phyloP scores from a whole-genome alignment of 148 eudicot genomes.

The Rhododendron griersonianum region DNA sequence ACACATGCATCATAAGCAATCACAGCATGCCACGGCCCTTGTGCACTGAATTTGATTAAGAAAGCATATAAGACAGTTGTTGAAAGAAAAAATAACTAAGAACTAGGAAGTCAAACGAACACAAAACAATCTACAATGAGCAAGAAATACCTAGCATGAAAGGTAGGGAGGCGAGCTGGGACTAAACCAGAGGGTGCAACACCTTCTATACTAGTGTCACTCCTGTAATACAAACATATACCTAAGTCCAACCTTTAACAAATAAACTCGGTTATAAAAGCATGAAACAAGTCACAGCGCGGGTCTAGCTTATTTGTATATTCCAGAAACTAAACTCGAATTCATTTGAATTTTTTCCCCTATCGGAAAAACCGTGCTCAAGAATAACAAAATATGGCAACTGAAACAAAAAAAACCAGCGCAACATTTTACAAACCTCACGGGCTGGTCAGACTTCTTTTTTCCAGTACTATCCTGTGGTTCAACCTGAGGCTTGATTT shows the following conservation, averaged over 20 bases:
- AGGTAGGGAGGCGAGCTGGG: conserved; percentile 79
- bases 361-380: background rate
- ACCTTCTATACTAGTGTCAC: conserved; percentile 43
- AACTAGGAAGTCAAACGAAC: background rate
- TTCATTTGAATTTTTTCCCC: background rate
- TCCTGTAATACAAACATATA: conserved; percentile 36
- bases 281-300: background rate
- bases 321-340: background rate
- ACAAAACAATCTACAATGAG: background rate
- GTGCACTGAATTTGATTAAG: conserved; percentile 53
- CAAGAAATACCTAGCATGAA: conserved; percentile 78
- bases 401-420: background rate
- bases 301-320: background rate
- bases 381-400: background rate
- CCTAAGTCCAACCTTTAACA: background rate
- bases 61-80: background rate
- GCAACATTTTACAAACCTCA: conserved; percentile 40
- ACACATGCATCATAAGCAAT: conserved; percentile 95
- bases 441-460: conserved; percentile 22
- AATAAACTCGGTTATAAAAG: background rate
- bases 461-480: conserved; percentile 21
- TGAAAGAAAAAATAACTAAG: background rate
- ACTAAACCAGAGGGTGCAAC: conserved; percentile 55
- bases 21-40: conserved; percentile 86
- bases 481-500: conserved; percentile 26